Base-by-base conservation (phyloP, 2,329 filamentous ascomycete genomes). In the Phaeoacremonium minimum region DNA sequence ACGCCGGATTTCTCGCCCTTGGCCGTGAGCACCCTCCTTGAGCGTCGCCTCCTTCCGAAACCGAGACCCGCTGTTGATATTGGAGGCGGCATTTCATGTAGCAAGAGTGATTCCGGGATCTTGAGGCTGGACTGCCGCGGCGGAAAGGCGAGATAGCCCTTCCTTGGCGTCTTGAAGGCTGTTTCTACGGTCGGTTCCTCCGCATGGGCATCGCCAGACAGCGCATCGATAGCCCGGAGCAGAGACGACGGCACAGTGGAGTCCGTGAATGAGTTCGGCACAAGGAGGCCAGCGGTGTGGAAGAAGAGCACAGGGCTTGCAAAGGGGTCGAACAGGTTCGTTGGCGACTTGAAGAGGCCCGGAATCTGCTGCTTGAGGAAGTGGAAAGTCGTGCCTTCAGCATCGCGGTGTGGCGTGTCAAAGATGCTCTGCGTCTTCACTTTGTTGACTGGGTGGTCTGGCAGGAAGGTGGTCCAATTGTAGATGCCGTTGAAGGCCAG, bases 401-500 rank as follows among this genome's bases (percentile, higher is more conserved):
- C 48, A 20, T 41, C 47, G 5, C 38, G 38, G 5, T 46, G 35
- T 8, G 48, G 35, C 7, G 49, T 3, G 1, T 3, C 11, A 17
- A 26, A 34, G 9, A 12, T 15, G 11, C 35, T 19, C 6, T 48
- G 20, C 28, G 47, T 37, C 36, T 35, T 42, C 19, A 13, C 15
- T 13, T 38, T 45, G 46, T 75, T 67, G 42, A 67, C 54, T 6
- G 61, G 64, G 39, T 79, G 72, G 43, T 72, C 66, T 0, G 72
- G 71, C 9, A 78, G 63, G 40, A 80, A 75, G 52, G 65, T 73
- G 38, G 75, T 77, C 79, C 78, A 83, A 58, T 83, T 73, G 57
- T 78, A 83, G 40, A 83, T 66, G 29, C 76, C 78, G 45, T 83
- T 77, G 54, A 72, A 72, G 7, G 69, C 67, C 13, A 77, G 57